phyloP scores from a whole-genome alignment of 2,329 filamentous ascomycete genomes.

The Verticillium albo-atrum region DNA sequence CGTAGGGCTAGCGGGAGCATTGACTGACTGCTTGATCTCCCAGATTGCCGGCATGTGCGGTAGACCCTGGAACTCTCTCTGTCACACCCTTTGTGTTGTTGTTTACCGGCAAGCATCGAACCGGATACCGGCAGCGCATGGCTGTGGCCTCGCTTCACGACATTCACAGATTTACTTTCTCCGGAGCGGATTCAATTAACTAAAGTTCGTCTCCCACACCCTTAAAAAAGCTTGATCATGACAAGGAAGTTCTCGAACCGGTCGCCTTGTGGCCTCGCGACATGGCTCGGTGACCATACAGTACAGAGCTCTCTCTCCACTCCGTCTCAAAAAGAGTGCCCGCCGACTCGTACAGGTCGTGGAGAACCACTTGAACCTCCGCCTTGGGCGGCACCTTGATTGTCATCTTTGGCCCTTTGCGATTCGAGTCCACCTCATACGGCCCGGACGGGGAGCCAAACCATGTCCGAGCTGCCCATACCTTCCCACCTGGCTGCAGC shows the following conservation, averaged over 20 bases:
- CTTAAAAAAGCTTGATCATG: not conserved
- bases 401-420: not conserved
- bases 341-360: not conserved
- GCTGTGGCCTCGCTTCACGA: not conserved
- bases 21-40: not conserved
- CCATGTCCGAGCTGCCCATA: constrained; percentile 1
- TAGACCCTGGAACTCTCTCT: not conserved
- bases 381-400: constrained; percentile 4
- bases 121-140: not conserved
- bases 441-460: constrained; percentile 4
- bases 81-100: not conserved
- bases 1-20: not conserved
- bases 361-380: constrained; percentile 5
- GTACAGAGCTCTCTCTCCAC: not conserved
- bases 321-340: not conserved
- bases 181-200: not conserved
- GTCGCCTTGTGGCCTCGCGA: not conserved
- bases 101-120: not conserved
- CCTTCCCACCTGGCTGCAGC: constrained; percentile 3
- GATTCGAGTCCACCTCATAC: not conserved
- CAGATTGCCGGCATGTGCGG: not conserved
- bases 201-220: not conserved
- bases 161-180: not conserved
- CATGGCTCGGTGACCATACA: not conserved
- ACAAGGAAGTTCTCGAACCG: not conserved